phyloP scores from a whole-genome alignment of 2,329 filamentous ascomycete genomes.

The Mariannaea sp. region DNA sequence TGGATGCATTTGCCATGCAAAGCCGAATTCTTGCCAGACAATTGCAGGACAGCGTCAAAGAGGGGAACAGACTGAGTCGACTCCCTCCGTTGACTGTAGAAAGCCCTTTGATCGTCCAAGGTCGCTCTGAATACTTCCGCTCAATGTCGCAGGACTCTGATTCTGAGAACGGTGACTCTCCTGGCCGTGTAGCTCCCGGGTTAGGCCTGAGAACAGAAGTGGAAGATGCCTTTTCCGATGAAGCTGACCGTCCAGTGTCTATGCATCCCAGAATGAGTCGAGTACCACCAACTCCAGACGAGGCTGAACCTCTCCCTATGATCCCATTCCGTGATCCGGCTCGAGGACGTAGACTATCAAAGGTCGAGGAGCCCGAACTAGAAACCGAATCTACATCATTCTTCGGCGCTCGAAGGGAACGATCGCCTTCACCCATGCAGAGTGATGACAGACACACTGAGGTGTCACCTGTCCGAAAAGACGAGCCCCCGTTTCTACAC shows the following conservation, averaged over 20 bases:
- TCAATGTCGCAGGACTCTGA: constrained; percentile 69
- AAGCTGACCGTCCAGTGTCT: constrained; percentile 66
- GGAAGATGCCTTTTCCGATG: constrained; percentile 57
- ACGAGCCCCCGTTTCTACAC: constrained; percentile 42
- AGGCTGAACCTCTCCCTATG: constrained; percentile 48
- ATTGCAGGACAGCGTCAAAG: constrained; percentile 76
- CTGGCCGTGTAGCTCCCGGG: constrained; percentile 35
- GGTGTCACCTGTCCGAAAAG: constrained; percentile 41
- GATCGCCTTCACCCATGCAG: constrained; percentile 61
- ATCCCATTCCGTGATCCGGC: constrained; percentile 48
- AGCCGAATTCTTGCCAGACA: constrained; percentile 86
- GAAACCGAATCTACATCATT: constrained; percentile 46
- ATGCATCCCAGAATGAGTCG: constrained; percentile 77
- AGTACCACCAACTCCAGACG: constrained; percentile 57
- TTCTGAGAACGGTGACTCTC: constrained; percentile 48
- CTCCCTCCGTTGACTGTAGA: constrained; percentile 82
- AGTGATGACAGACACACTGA: constrained; percentile 42
- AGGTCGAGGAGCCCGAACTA: constrained; percentile 47
- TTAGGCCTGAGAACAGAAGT: constrained; percentile 59
- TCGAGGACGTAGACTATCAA: constrained; percentile 48
- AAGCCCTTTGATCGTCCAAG: constrained; percentile 76
- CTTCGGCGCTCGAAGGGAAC: constrained; percentile 62
- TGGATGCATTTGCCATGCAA: constrained; percentile 94
- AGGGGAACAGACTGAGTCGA: constrained; percentile 80
- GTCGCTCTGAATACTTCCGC: constrained; percentile 80